Evolutionary conservation across 176 grass and related monocot species (phyloP).

Genomic region (sorghum (Sorghum bicolor)): DNA sequence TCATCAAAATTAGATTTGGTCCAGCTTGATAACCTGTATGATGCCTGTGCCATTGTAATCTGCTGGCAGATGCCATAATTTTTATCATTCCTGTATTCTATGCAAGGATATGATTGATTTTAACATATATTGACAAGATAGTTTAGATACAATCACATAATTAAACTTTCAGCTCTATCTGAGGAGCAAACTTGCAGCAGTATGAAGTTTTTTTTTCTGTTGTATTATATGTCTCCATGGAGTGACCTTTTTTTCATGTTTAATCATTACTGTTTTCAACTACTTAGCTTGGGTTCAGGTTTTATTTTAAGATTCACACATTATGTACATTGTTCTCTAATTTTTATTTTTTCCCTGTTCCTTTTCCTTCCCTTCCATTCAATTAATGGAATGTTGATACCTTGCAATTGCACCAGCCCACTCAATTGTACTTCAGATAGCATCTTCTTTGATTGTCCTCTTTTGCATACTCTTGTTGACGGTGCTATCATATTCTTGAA

Average conservation of each 20-base stretch:
- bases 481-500: conserved; percentile 25
- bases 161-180: not conserved
- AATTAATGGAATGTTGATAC: conserved; percentile 26
- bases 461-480: conserved; percentile 19
- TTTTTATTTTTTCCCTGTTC: conserved; percentile 18
- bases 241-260: not conserved
- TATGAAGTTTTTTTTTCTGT: not conserved
- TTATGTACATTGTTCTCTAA: conserved; percentile 22
- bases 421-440: conserved; percentile 40
- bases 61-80: not conserved
- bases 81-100: not conserved
- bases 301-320: conserved; percentile 33
- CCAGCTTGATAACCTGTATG: not conserved
- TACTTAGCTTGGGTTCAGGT: not conserved
- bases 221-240: not conserved
- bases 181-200: not conserved
- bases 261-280: not conserved
- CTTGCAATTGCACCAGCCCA: conserved; percentile 25
- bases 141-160: not conserved
- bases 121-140: not conserved
- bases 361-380: conserved; percentile 26
- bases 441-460: conserved; percentile 27
- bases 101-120: not conserved
- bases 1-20: not conserved
- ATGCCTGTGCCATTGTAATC: not conserved